Base-by-base conservation (phyloP, 139 green algal species). In the Desmodesmus armatus region DNA sequence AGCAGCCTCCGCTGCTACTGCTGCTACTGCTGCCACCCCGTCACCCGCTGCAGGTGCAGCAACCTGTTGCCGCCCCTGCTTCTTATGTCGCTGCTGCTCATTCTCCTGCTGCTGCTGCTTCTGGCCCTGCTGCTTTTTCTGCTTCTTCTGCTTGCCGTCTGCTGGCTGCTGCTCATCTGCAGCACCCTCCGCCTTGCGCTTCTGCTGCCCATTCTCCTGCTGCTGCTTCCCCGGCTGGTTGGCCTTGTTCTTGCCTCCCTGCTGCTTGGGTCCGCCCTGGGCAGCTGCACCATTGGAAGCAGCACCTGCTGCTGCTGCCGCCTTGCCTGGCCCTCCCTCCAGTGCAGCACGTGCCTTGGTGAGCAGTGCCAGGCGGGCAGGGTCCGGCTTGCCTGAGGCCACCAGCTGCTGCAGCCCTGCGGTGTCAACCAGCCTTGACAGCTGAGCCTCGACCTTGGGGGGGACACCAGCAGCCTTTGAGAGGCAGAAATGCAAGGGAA, bases 401-500 rank as follows among this genome's bases (percentile, higher is more conserved):
- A 92, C 76, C 39, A 89, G 43, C 69, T 87, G 77, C 43, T 84
- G 77, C 43, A 89, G 74, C 15, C 66, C 87, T 29, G 78, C 49
- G 6, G 43, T 66, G 0, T 88, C 85, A 7, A 76, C 58, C 51
- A 90, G 67, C 7, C 85, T 82, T 15, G 73, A 23, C 2, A 87
- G 73, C 78, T 73, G 39, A 9, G 77, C 69, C 23, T 75, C 51
- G 65, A 88, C 66, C 19, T 35, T n/a, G 11, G 69, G 23, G 3
- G 35, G 3, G 47, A 78, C 60, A 29, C 51, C 76, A 39, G 60
- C 55, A 29, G 33, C 78, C 77, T n/a, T n/a, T 65, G 78, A 5
- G n/a, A 67, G 3, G 58, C 76, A 43, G 81, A 60, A 69, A 35
- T 25, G 58, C 73, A 74, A 11, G 77, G 31, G 69, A 58, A 65